Evolutionary conservation across 305 asterid genomes (phyloP), one percentile per base, ranked within the genome.

Genomic region (Fraxinus nigra): DNA sequence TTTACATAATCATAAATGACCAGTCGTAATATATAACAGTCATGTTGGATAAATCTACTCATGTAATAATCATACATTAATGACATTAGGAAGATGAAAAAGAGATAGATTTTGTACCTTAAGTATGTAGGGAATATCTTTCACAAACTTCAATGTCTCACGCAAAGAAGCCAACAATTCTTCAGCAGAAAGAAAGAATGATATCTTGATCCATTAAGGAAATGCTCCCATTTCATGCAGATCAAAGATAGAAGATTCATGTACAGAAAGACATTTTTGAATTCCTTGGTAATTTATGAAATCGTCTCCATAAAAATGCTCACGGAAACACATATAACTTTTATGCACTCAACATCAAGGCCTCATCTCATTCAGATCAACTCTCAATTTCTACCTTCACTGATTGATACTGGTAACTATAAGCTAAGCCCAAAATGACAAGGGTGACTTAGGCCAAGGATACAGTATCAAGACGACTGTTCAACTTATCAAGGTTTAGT

Each of bases 381-480:
- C 34, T 72, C 83, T 81, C 51, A 46, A 69, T 67, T 37, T 33
- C 76, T 69, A 80, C 72, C 82, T 83, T 43, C 70, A 61, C 30
- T 7, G 30, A 24, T 7, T 61, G 32, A 59, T 63, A 8, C 2
- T 63, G 16, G 32, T 63, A 54, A 59, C 46, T 59, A 7, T 43
- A 32, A 77, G 40, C 14, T 38, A 73, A 75, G 56, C 59, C 70
- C 76, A 80, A 67, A 72, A 76, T 30, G 77, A 51, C 40, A 38
- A 24, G 61, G 65, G 32, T 35, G 26, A n/a, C 34, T 33, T 30
- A 76, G 80, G 79, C 75, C 33, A 89, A 89, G 99, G 97, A 96
- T 96, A 96, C 99, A 82, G 97, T 90, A 85, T 96, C 91, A 33
- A 96, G 97, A 84, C 99, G 98, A 80, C 11, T 83, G 86, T 93